Conservation (phyloP, 1,284 basidiomycete species). For the Mycosarcoma maydis region DNA sequence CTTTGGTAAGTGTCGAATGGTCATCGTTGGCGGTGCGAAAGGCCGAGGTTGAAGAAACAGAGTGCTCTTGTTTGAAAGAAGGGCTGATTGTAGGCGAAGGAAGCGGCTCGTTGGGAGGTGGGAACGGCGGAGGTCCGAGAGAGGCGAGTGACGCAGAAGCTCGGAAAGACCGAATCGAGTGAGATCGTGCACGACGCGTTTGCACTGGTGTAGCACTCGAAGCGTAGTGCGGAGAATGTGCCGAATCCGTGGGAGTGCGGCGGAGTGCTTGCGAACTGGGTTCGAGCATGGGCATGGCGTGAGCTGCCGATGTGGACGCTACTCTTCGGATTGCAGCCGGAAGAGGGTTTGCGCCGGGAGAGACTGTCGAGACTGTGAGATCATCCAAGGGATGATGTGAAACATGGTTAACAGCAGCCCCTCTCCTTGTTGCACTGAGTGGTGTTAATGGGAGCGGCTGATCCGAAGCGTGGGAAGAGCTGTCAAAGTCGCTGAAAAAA, state of each 20-base stretch:
- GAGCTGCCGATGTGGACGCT: conserved; percentile 23
- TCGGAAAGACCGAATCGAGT: conserved; percentile 33
- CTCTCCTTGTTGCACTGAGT: conserved; percentile 45
- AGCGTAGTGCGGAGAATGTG: conserved; percentile 7
- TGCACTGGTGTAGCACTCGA: conserved; percentile 19
- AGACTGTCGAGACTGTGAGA: neutral
- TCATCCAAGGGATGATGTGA: neutral
- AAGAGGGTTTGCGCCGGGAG: conserved; percentile 8
- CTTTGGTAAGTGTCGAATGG: conserved; percentile 8
- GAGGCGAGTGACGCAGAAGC: conserved; percentile 30
- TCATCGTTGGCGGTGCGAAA: conserved; percentile 25
- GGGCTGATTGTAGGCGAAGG: conserved; percentile 36
- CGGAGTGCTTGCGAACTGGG: conserved; percentile 25
- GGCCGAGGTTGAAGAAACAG: conserved; percentile 20
- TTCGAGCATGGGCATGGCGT: neutral
- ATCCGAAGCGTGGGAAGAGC: conserved; percentile 10
- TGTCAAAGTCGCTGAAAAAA: conserved; percentile 2
- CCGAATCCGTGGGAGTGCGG: conserved; percentile 20
- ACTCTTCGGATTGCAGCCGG: conserved; percentile 24
- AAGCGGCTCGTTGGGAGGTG: conserved; percentile 44
- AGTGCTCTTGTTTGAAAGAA: conserved; percentile 22
- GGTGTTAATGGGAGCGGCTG: conserved; percentile 36
- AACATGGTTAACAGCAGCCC: conserved; percentile 20
- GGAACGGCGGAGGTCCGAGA: conserved; percentile 36
- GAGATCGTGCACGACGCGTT: conserved; percentile 19